Evolutionary conservation across 148 eudicot species (phyloP), one percentile per base, ranked within the genome.

Genomic region (Cornus kousa): DNA sequence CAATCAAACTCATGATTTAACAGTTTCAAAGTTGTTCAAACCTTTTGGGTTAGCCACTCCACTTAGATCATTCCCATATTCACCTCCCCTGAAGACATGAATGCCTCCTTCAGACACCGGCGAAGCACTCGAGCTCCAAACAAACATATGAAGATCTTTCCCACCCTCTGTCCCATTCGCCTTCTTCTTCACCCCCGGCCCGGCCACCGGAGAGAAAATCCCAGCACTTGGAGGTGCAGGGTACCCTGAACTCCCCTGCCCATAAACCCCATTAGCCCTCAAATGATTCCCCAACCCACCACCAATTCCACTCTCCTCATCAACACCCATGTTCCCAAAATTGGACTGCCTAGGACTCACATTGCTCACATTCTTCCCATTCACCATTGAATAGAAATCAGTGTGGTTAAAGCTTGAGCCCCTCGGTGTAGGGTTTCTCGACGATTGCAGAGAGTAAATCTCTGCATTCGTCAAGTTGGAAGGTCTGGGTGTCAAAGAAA

Each of bases 371-470:
- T 68, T 83, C 75, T 86, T 87, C 11, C 83, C 97, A 79, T 90
- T 90, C 73, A 88, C 89, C 85, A 89, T 84, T 0, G 95, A 88
- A 77, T 92, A 92, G 62, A 92, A 87, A 84, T 92, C 97, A 46
- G 86, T 90, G 31, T 91, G 97, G 76, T 91, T 93, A 67, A 93
- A 91, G n/a, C 94, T 93, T 4, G 98, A 93, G 6, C 95, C 98
- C 70, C 95, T 86, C 2, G 95, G 94, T 0, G 97, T 91, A 0
- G 91, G 96, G 64, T 93, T 93, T 74, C 92, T 81, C 0, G 91
- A 90, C 9, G 95, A 90, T 16, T 90, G 97, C 39, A 91, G 76
- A 2, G 95, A 91, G 62, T 91, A 93, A 80, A 93, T 93, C 90
- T 93, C 97, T 0, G 90, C 95, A 83, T 91, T 91, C 0, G 93